Evolutionary conservation across 2,329 filamentous ascomycete genomes (phyloP).

Genomic region (Zarea fungicola): DNA sequence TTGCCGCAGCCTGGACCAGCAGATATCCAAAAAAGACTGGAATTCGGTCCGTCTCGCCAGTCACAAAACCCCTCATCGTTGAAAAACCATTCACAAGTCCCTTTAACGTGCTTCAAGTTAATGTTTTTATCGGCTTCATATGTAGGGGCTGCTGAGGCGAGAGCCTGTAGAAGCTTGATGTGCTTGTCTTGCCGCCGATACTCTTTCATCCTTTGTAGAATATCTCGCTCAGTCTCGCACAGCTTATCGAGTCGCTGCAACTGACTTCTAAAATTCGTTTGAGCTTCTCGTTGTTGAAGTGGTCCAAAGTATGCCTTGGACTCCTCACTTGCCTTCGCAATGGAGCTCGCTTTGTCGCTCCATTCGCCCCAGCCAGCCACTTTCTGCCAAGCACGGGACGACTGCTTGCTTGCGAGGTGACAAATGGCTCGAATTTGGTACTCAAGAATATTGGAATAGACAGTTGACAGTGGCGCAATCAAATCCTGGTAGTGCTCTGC

Average conservation of each 20-base stretch:
- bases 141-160: conserved; percentile 12
- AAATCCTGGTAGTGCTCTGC: conserved; percentile 12
- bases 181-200: neutral
- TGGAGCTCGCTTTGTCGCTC: conserved; percentile 1
- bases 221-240: neutral
- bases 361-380: conserved; percentile 14
- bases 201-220: conserved; percentile 17
- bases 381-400: conserved; percentile 15
- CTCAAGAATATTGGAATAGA: neutral
- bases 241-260: too few relatives aligned
- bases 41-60: conserved; percentile 22
- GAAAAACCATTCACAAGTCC: conserved; percentile 31
- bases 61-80: conserved; percentile 20
- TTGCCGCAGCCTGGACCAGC: conserved; percentile 31
- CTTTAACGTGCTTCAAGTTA: conserved; percentile 22
- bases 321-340: too few relatives aligned
- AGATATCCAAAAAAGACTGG: conserved; percentile 27
- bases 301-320: neutral
- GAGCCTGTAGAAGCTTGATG: neutral
- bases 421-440: neutral
- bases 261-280: too few relatives aligned
- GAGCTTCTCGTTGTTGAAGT: neutral
- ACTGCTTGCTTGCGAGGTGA: conserved; percentile 3
- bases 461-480: neutral
- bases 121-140: conserved; percentile 25